Percentiles rank a stretch among this genome's conserved stretches.
Conservation (phyloP, 164 flowering plant genomes). For the Cinnamomum micranthum region DNA sequence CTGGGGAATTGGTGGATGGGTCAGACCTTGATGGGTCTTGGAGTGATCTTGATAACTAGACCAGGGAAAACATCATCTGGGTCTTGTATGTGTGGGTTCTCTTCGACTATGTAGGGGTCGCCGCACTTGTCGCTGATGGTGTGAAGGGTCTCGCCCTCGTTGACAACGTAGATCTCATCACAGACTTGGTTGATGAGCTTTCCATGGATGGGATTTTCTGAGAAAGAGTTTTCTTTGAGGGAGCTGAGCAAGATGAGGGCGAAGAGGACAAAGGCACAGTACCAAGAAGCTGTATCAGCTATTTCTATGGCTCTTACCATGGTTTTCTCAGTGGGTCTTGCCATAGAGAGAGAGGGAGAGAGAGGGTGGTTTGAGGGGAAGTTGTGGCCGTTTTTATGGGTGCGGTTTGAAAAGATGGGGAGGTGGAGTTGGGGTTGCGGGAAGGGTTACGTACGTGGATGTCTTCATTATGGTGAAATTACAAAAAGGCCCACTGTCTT, state of each 20-base stretch:
- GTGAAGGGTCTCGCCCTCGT: constrained; percentile 32
- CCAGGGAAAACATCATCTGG: constrained; percentile 38
- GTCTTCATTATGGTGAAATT: too few species aligned
- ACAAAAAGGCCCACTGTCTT: too few species aligned
- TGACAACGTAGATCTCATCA: constrained; percentile 32
- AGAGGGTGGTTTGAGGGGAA: not conserved
- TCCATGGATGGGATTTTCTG: not conserved
- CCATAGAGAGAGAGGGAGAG: not conserved
- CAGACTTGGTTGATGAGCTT: constrained; percentile 13
- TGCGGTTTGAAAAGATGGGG: not conserved
- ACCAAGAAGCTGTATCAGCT: constrained; percentile 12
- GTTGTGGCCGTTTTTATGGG: not conserved
- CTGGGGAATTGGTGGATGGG: not conserved
- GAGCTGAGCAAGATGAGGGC: constrained; percentile 13
- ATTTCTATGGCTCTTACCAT: not conserved
- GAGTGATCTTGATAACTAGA: constrained; percentile 28
- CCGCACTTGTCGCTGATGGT: constrained; percentile 28
- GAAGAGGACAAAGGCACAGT: constrained; percentile 10
- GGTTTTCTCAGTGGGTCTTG: not conserved
- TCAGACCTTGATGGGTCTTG: not conserved
- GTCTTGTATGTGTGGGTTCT: constrained; percentile 31
- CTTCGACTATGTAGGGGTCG: constrained; percentile 30
- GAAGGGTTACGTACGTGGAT: too few species aligned
- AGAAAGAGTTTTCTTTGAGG: constrained; percentile 4
- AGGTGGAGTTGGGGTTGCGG: too few species aligned